Evolutionary conservation across 1,284 basidiomycete genomes (phyloP), one percentile per base, ranked within the genome.

Genomic region (Megacollybia platyphylla): DNA sequence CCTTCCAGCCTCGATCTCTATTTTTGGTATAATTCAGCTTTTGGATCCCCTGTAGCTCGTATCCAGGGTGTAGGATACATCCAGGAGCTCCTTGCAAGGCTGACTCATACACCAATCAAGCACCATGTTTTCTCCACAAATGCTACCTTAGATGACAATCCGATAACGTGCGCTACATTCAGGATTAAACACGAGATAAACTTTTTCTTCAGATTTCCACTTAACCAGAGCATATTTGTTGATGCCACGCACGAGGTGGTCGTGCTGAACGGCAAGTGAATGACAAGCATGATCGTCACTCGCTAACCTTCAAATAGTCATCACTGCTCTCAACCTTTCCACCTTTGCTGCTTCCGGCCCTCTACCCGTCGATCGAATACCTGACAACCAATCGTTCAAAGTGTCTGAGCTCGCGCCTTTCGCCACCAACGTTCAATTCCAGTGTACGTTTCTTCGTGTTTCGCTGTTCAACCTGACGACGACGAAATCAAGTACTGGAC

Each of bases 31-130:
- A 73, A 78, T 54, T 84, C 84, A 9, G 85, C 80, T 0, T 84
- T 83, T 52, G 88, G 87, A 5, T 83, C 80, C 1, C 87, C 88
- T 0, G 70, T 89, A 6, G 76, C 76, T 1, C 75, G 79, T 2
- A 81, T 82, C 2, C 83, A 87, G 54, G 92, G 92, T 27, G 69
- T 87, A 28, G 92, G 90, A 18, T 96, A 84, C 58, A 58, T 93
- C 10, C 79, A 89, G 55, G 87, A 92, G 56, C 67, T 89, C 20
- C 62, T 92, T 27, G 73, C 87, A 1, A 76, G 88, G 28, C 73
- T 92, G 26, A 86, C 83, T 3, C 73, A 87, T 44, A 83, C 75
- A 1, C 81, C 75, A 0, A 82, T 90, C 46, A 63, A 62, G 13
- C 63, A 57, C 0, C 78, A 84, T 59, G 80, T 87, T 56, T 79